Percentiles rank a stretch among this genome's conserved stretches.
phyloP scores from a whole-genome alignment of 805 yeast species.

The Wickerhamiella vanderwaltii region DNA sequence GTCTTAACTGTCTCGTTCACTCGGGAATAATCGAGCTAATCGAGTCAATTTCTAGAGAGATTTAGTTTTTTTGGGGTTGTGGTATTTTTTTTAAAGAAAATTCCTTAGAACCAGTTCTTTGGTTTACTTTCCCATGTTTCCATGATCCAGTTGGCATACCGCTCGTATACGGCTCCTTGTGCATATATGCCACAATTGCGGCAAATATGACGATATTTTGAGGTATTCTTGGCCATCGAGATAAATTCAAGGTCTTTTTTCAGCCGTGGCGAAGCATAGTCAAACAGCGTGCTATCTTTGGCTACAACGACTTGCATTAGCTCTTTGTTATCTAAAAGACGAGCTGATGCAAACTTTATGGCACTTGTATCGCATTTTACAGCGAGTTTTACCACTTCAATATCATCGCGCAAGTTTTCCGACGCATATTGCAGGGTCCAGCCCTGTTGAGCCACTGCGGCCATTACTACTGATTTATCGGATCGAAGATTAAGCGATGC shows the following conservation, averaged over 20 bases:
- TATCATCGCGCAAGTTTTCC: neutral
- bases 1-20: no score
- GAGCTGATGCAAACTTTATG: conserved; percentile 6
- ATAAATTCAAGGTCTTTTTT: neutral
- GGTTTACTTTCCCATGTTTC: no score
- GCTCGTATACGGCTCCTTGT: neutral
- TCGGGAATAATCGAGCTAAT: no score
- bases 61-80: no score
- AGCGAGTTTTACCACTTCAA: conserved; percentile 4
- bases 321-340: conserved; percentile 3
- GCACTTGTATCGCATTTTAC: neutral
- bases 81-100: no score
- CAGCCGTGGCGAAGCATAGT: neutral
- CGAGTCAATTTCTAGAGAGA: no score
- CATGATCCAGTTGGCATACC: conserved; percentile 8
- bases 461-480: conserved; percentile 5
- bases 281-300: neutral
- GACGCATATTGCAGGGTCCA: conserved; percentile 9
- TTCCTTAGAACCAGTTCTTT: no score
- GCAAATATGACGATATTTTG: no score
- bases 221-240: neutral
- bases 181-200: no score
- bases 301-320: neutral
- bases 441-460: conserved; percentile 7
- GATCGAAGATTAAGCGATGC: conserved; percentile 1